phyloP scores from a whole-genome alignment of 2,329 filamentous ascomycete species.

The Exophiala sp. region DNA sequence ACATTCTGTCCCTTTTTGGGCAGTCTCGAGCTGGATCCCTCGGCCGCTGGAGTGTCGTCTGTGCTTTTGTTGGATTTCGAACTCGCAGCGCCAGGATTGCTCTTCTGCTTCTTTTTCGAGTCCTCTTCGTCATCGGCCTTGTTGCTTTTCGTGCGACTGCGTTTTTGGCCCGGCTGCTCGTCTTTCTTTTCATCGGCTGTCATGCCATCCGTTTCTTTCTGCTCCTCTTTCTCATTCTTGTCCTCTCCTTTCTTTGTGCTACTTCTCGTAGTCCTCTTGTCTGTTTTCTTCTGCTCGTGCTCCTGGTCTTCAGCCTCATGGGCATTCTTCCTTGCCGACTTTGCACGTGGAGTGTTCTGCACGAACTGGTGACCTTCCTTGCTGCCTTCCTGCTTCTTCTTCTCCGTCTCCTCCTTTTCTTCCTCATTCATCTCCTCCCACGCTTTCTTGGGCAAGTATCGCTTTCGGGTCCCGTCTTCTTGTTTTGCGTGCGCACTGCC shows the following conservation, averaged over 20 bases:
- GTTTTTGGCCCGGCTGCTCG: background rate
- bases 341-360: conserved; percentile 42
- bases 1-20: conserved; percentile 42
- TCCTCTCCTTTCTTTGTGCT: background rate
- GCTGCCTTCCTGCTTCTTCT: conserved; percentile 37
- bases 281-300: background rate
- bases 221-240: background rate
- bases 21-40: conserved; percentile 30
- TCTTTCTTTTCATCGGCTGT: background rate
- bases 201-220: background rate
- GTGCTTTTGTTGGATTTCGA: background rate
- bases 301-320: conserved; percentile 31
- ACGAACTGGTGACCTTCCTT: conserved; percentile 46
- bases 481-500: conserved; percentile 44
- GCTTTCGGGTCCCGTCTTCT: conserved; percentile 42
- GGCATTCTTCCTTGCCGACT: conserved; percentile 38
- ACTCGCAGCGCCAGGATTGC: background rate
- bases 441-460: conserved; percentile 47
- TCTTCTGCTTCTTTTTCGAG: background rate
- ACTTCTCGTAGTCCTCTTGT: background rate
- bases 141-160: background rate
- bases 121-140: background rate
- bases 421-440: conserved; percentile 48
- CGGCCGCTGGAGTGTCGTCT: background rate
- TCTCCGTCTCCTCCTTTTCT: conserved; percentile 44